Evolutionary conservation across 164 flowering plant genomes (phyloP), one percentile per base, ranked within the genome.

Genomic region (Berberis thunbergii): DNA sequence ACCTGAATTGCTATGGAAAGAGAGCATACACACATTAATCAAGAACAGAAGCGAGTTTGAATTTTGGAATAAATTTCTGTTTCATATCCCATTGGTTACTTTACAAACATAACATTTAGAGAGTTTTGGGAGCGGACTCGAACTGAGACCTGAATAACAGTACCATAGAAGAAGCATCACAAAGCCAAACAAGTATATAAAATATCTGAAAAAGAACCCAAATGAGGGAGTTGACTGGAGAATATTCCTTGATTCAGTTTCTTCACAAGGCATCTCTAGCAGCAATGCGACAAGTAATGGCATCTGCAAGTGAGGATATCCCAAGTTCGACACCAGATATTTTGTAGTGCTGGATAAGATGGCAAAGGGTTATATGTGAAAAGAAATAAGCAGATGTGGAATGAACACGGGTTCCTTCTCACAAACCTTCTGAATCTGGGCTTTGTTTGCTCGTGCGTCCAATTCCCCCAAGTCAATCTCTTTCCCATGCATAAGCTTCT

Each of bases 201-300:
- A 26, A 26, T 26, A 7, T 9, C 54, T 52, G 10, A 10, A 52
- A 10, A 52, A 55, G 4, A 41, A 57, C 53, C 50, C 26, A 43
- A 43, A 38, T 11, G 50, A 42, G 49, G 40, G 49, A 48, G 62
- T 41, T 42, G 45, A 11, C 13, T 7, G 3, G 40, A 13, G 26
- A 44, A 44, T 46, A 4, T 43, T 13, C 9, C n/a, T 11, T 3
- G 7, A 5, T 55, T 59, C 1, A 54, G 13, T 49, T n/a, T 70
- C 59, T 57, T 86, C 75, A 88, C 65, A 89, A 69, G 26, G 95
- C 88, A 74, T 91, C 95, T 12, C 97, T 81, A 7, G 85, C 81
- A 62, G 96, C 95, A 70, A 94, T 88, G 41, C 96, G 84, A 73
- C 97, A 94, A 38, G 80, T 74, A 49, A 91, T 91, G 43, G 95